Percentiles rank a stretch among this genome's conserved stretches.
These are phyloP conservation scores for Microthyrium microscopicum DNA, from an alignment of 2,329 filamentous ascomycete genomes.

Conservation along the genomic window DNA sequence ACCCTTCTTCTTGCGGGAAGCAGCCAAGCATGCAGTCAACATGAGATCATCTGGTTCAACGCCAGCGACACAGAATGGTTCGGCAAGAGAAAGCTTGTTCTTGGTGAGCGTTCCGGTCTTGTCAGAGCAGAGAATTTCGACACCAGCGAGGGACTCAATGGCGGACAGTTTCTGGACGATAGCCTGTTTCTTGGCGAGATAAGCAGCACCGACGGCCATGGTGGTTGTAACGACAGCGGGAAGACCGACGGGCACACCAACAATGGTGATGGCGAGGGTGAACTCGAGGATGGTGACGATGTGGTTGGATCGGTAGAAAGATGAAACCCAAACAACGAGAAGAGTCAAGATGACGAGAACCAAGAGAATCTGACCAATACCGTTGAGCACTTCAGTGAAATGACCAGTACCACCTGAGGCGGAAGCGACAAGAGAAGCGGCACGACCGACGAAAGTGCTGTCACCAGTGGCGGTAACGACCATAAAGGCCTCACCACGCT, in stretches of 20 bases:
- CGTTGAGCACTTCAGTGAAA: slow-evolving; percentile 82
- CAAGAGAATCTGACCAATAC: slow-evolving; percentile 66
- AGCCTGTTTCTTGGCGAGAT: slow-evolving; percentile 81
- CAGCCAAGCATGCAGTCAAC: slow-evolving; percentile 79
- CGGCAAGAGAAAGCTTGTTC: slow-evolving; percentile 79
- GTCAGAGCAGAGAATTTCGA: slow-evolving; percentile 87
- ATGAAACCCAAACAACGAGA: slow-evolving; percentile 68
- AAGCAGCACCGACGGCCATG: slow-evolving; percentile 85
- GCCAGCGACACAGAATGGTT: slow-evolving; percentile 68
- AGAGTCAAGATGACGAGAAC: slow-evolving; percentile 67
- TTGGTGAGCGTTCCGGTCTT: slow-evolving; percentile 89
- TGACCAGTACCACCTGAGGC: slow-evolving; percentile 61
- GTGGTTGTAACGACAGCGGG: slow-evolving; percentile 82
- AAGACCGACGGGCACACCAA: slow-evolving; percentile 84
- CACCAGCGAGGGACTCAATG: slow-evolving; percentile 82
- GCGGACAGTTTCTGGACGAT: slow-evolving; percentile 87
- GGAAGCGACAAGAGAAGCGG: slow-evolving; percentile 68
- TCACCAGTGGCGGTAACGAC: slow-evolving; percentile 74
- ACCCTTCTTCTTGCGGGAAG: slow-evolving; percentile 88
- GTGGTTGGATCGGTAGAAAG: slow-evolving; percentile 66
- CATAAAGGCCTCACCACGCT: slow-evolving; percentile 75
- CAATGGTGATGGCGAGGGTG: slow-evolving; percentile 77
- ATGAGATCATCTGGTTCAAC: slow-evolving; percentile 79
- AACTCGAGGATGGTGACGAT: slow-evolving; percentile 70
- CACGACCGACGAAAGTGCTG: slow-evolving; percentile 78